A percentile compares a stretch with the other conserved stretches of the same genome.
Conservation (phyloP, 164 flowering plant genomes). For the Aristolochia fimbriata region DNA sequence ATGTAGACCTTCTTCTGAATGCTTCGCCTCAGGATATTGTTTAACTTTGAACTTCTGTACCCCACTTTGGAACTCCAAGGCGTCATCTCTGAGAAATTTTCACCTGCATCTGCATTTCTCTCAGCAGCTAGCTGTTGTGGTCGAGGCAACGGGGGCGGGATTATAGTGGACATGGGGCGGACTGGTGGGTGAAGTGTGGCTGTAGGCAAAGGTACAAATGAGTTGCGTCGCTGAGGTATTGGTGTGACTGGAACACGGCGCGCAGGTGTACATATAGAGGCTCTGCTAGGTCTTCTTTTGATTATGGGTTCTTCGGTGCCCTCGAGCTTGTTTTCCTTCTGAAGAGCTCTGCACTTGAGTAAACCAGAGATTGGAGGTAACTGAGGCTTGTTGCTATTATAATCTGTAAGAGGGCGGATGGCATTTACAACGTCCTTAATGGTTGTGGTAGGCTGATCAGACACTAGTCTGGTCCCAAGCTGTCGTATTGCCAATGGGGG, state of each 20-base stretch:
- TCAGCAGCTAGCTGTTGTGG: conserved; percentile 14
- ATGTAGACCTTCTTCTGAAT: conserved; percentile 50
- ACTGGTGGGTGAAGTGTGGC: conserved; percentile 16
- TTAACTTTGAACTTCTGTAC: conserved; percentile 33
- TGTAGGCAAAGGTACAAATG: conserved; percentile 60
- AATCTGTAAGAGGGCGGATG: conserved; percentile 31
- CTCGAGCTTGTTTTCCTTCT: conserved; percentile 72
- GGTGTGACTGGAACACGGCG: conserved; percentile 23
- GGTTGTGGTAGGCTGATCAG: conserved; percentile 16
- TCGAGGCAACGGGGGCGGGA: conserved; percentile 7
- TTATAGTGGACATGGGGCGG: neutral
- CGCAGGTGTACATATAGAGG: conserved; percentile 49
- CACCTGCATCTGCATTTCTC: conserved; percentile 24
- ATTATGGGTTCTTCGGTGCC: conserved; percentile 21
- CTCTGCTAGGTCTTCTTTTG: conserved; percentile 51
- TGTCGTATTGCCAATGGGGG: conserved; percentile 36
- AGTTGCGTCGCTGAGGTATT: conserved; percentile 51
- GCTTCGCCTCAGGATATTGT: conserved; percentile 55
- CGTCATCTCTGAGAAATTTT: conserved; percentile 26
- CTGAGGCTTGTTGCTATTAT: conserved; percentile 25
- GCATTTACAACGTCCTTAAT: conserved; percentile 24
- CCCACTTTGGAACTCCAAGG: conserved; percentile 34
- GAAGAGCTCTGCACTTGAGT: conserved; percentile 21
- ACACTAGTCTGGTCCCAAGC: conserved; percentile 26
- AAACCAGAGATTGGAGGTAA: conserved; percentile 17